These are phyloP conservation scores for Magnusiomyces suaveolens DNA, from an alignment of 1,139 yeast species.

Conservation along the genomic window DNA sequence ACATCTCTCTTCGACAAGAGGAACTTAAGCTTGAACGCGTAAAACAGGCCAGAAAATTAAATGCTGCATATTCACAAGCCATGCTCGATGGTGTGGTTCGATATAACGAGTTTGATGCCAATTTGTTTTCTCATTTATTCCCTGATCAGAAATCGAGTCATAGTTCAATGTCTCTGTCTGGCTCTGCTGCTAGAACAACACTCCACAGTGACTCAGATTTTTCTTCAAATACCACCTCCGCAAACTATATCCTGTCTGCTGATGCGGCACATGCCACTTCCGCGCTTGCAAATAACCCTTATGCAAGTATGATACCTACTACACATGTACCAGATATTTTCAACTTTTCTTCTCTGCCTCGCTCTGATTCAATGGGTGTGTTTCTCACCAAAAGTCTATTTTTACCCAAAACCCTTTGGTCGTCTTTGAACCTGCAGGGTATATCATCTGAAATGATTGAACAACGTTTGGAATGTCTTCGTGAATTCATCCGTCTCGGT, in stretches of 20 bases:
- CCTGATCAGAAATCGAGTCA: too few species aligned
- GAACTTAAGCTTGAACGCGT: not conserved
- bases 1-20: not conserved
- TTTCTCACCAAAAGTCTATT: not conserved
- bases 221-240: too few species aligned
- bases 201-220: too few species aligned
- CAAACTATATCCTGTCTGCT: too few species aligned
- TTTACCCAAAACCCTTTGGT: not conserved
- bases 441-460: not conserved
- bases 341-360: not conserved
- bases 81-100: not conserved
- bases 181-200: too few species aligned
- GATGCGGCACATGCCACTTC: too few species aligned
- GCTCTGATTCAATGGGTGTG: not conserved
- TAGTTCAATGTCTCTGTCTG: too few species aligned
- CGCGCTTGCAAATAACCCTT: not conserved
- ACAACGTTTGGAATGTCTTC: not conserved
- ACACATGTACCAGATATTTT: not conserved
- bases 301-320: not conserved
- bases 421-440: not conserved
- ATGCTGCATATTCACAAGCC: not conserved
- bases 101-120: not conserved
- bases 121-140: not conserved
- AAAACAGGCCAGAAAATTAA: not conserved
- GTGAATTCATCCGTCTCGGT: not conserved